Evolutionary conservation across 331 rosid species (phyloP), one percentile per base, ranked within the genome.

Genomic region (Quercus lobata): DNA sequence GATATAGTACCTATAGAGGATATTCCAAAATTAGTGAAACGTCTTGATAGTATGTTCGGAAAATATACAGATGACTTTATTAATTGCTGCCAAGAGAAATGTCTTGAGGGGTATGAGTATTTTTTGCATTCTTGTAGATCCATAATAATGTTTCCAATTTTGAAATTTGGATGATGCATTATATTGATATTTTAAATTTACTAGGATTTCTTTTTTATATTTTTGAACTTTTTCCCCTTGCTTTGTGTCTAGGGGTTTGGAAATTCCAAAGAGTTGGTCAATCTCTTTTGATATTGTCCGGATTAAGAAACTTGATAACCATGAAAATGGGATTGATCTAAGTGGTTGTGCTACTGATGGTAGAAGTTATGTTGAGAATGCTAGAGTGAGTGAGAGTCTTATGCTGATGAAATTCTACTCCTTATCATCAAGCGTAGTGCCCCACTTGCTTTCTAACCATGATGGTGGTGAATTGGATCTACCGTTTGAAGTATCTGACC

Each of bases 391-490:
- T 34, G 91, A 89, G 29, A 89, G 92, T 72, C 69, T 89, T 65
- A 11, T 88, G 17, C 79, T 92, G 76, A 88, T 91, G 97, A 92
- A 91, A n/a, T 92, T 92, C 80, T 91, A 88, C 82, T 62, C 86
- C 56, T 75, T 78, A 44, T 89, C 97, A 73, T 60, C 81, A 3
- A 79, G 70, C 62, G 85, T 78, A 2, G 89, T 89, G 10, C 82
- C 72, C 30, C 96, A 93, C 76, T 79, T 93, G 81, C 84, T 91
- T 57, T 87, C 94, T n/a, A 87, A 80, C 22, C 44, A 88, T 57
- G 89, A 82, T 30, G 86, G 78, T 52, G 30, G 76, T 57, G 96
- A 93, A 65, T 32, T 88, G 57, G 89, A 93, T 76, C 87, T 93
- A 37, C 93, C 92, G 1, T 93, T 89, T 79, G 91, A 89, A 87